phyloP scores from a whole-genome alignment of 305 asterid species.

The Ilex paraguariensis region DNA sequence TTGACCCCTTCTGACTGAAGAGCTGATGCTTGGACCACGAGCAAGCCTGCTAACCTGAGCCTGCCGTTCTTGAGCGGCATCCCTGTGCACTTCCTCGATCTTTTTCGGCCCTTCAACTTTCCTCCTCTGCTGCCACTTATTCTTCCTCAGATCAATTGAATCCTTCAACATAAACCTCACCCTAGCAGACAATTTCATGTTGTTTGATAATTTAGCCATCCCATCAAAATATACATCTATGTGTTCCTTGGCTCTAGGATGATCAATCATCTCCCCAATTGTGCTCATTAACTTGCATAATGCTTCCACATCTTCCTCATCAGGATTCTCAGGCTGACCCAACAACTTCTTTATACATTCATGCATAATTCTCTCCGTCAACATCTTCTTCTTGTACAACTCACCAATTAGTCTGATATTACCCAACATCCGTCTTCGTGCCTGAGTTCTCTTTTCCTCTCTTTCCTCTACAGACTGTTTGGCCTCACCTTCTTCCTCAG shows the following conservation, averaged over 20 bases:
- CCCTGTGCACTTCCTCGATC: constrained; percentile 73
- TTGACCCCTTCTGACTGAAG: constrained; percentile 44
- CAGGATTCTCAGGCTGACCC: constrained; percentile 66
- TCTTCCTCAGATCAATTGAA: constrained; percentile 67
- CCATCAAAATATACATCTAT: constrained; percentile 59
- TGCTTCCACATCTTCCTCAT: constrained; percentile 77
- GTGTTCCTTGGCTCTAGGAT: constrained; percentile 54
- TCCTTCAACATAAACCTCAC: constrained; percentile 76
- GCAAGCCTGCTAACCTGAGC: constrained; percentile 47
- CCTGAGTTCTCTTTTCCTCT: constrained; percentile 54
- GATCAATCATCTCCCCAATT: constrained; percentile 78
- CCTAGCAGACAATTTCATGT: constrained; percentile 53
- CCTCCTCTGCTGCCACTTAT: constrained; percentile 85
- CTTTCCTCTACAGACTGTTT: constrained; percentile 58
- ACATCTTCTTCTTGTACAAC: constrained; percentile 74
- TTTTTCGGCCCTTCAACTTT: constrained; percentile 89
- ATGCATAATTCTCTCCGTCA: constrained; percentile 77
- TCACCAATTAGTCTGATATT: constrained; percentile 85
- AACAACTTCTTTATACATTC: constrained; percentile 69
- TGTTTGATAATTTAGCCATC: constrained; percentile 48
- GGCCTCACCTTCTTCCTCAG: constrained; percentile 58
- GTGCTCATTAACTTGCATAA: constrained; percentile 89
- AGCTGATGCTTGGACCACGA: constrained; percentile 45
- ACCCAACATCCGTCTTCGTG: constrained; percentile 73
- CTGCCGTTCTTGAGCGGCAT: constrained; percentile 77